Evolutionary conservation across 192 early-diverging fungal species (phyloP), one percentile per base, ranked within the genome.

Genomic region (Linnemannia elongata): DNA sequence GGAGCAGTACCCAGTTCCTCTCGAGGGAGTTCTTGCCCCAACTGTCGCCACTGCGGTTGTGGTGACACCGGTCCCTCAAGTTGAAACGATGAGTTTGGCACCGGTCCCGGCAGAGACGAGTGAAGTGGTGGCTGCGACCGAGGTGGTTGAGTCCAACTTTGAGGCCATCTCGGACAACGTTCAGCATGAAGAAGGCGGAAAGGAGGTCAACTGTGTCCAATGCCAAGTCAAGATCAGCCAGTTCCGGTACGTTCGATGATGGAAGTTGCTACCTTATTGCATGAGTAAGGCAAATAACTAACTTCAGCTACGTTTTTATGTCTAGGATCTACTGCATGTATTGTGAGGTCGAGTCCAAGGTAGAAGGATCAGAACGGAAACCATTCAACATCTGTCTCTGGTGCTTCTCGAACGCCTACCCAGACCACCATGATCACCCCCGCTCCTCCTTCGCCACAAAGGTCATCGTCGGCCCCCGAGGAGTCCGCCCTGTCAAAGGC

Each of bases 221-320:
- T 97, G 97, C 83, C 89, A 91, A 54, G 89, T 96, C n/a, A 90
- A 94, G 13, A 96, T 97, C 78, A 92, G 93, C 54, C 94, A 96
- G 49, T 95, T 94, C 73, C 87, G 96, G 70, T 97, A 95, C 15
- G 80, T 80, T 33, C 41, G 44, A 35, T 6, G 39, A 17, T 4
- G 27, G 60, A 0, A 12, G 49, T 13, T 35, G 24, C 45, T 68
- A 12, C 24, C 0, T 24, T 49, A 44, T 87, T 35, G 33, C 15
- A 54, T 30, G 39, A 57, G 77, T 72, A 47, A 22, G 18, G 44
- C 24, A 24, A 8, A 6, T n/a, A 8, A 27, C 24, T 60, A 5
- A 30, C n/a, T 0, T 60, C 60, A 7, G 22, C 27, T 15, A 66
- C 30, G 9, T 33, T 66, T 66, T 66, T 33, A 33, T 66, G 3